A percentile compares a stretch with the other conserved stretches of the same genome.
phyloP scores from a whole-genome alignment of 129 eudicot genomes.

The Helianthus tuberosus region DNA sequence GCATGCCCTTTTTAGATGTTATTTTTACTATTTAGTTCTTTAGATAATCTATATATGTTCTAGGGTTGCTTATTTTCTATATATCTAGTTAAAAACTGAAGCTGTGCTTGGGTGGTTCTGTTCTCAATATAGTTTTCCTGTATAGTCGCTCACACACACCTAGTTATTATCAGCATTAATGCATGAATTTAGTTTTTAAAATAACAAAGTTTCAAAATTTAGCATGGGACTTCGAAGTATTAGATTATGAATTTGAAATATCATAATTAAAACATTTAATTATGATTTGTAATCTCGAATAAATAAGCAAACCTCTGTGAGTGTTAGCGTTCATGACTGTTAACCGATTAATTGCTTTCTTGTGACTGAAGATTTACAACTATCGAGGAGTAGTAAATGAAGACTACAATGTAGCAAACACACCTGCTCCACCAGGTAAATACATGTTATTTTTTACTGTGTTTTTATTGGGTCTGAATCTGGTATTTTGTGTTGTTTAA shows the following conservation, averaged over 20 bases:
- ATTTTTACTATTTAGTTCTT: neutral
- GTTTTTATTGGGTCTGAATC: slow-evolving; percentile 26
- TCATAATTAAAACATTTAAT: neutral
- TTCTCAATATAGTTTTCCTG: neutral
- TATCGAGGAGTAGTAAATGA: slow-evolving; percentile 94
- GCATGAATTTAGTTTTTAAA: neutral
- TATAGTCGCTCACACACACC: neutral
- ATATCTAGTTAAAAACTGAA: neutral
- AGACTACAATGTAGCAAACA: slow-evolving; percentile 91
- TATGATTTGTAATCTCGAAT: neutral
- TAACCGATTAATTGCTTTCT: slow-evolving; percentile 27
- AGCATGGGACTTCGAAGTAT: neutral
- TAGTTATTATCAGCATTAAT: no score
- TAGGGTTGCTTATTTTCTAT: neutral
- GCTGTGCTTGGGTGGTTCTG: neutral
- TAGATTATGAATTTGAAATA: neutral
- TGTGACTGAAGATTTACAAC: slow-evolving; percentile 70
- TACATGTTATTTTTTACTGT: neutral
- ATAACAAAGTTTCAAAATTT: neutral
- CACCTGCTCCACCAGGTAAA: slow-evolving; percentile 86
- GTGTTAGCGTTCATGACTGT: neutral
- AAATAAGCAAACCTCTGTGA: neutral
- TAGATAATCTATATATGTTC: neutral
- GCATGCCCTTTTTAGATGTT: neutral
- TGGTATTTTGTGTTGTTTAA: slow-evolving; percentile 25